These are phyloP conservation scores for Fraxinus floribunda DNA, from an alignment of 305 asterid genomes.

Conservation along the genomic window DNA sequence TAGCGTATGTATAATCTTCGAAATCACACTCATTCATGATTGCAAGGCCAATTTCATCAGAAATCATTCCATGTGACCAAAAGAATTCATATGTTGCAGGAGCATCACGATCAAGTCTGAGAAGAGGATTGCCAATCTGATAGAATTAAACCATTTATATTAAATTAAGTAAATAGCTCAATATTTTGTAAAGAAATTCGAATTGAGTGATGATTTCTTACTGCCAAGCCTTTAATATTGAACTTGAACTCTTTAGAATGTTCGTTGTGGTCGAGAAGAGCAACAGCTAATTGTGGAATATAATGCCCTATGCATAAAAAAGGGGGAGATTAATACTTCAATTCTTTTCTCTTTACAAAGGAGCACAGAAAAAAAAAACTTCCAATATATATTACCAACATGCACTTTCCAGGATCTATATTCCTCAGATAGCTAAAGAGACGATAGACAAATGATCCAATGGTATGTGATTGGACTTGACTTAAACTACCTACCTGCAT, in stretches of 20 bases:
- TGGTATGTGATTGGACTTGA: not conserved
- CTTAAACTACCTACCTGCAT: constrained; percentile 63
- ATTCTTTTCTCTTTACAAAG: not conserved
- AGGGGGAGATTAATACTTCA: not conserved
- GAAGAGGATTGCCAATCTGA: constrained; percentile 95
- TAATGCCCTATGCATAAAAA: constrained; percentile 63
- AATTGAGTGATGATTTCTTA: constrained; percentile 39
- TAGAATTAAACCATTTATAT: constrained; percentile 13
- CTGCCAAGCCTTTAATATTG: constrained; percentile 87
- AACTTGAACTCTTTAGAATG: constrained; percentile 65
- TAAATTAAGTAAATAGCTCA: not conserved
- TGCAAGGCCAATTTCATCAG: constrained; percentile 78
- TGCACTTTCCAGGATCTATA: not conserved
- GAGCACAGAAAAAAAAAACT: not conserved
- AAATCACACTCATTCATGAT: constrained; percentile 79
- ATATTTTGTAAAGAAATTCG: not conserved
- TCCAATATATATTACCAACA: not conserved
- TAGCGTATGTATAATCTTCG: constrained; percentile 67
- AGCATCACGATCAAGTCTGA: constrained; percentile 77
- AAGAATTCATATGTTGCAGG: constrained; percentile 83
- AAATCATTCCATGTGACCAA: constrained; percentile 98
- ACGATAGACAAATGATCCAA: not conserved
- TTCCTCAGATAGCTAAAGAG: not conserved
- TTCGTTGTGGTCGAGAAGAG: constrained; percentile 59
- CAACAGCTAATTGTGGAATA: constrained; percentile 81